Conservation (phyloP, 768 basidiomycete genomes). For the Rhizopogon vulgaris region DNA sequence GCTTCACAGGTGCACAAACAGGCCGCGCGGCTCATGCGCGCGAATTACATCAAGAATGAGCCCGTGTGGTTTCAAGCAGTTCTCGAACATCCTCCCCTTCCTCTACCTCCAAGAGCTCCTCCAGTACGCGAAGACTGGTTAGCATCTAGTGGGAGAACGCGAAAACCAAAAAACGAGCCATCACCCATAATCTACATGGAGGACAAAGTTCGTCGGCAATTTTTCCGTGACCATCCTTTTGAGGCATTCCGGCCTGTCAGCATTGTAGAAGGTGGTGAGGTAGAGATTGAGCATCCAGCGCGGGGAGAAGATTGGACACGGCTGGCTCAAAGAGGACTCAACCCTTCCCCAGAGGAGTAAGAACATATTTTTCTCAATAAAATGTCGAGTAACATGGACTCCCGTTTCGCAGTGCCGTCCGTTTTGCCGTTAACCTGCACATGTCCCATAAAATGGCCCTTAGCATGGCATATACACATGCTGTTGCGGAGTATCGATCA, state of each 20-base stretch:
- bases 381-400: conserved; percentile 7
- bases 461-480: conserved; percentile 72
- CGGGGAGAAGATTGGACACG: conserved; percentile 67
- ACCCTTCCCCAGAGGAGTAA: conserved; percentile 89
- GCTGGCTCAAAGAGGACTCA: conserved; percentile 72
- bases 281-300: conserved; percentile 52
- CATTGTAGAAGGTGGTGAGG: conserved; percentile 62
- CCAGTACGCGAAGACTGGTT: conserved; percentile 42
- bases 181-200: conserved; percentile 70
- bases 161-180: conserved; percentile 40
- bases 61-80: conserved; percentile 86
- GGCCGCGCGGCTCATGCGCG: conserved; percentile 72
- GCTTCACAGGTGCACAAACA: conserved; percentile 88
- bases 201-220: conserved; percentile 81
- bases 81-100: conserved; percentile 81
- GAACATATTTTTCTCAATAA: conserved; percentile 22
- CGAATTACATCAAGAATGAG: conserved; percentile 51
- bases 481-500: conserved; percentile 82
- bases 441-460: conserved; percentile 56
- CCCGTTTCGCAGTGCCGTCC: conserved; percentile 53
- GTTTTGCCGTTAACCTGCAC: conserved; percentile 76
- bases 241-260: conserved; percentile 82
- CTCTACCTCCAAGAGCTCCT: conserved; percentile 72
- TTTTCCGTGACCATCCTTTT: conserved; percentile 95
- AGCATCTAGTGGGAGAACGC: conserved; percentile 18